These are phyloP conservation scores for Phytophthora agathidicida DNA, from an alignment of 352 stramenopile genomes.

Conservation along the genomic window DNA sequence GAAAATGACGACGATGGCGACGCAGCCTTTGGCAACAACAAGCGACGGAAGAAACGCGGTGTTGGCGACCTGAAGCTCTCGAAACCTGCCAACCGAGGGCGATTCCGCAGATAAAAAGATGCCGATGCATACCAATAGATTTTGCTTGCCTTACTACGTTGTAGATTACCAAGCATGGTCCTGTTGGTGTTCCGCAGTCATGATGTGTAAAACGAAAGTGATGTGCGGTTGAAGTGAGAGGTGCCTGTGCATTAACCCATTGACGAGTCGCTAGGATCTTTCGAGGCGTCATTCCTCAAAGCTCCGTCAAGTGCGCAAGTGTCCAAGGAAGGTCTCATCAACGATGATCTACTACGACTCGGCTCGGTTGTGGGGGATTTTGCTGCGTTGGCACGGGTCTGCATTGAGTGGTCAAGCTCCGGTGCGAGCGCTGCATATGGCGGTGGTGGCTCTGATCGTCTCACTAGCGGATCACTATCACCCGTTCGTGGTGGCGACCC, in stretches of 20 bases:
- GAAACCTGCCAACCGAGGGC: constrained; percentile 48
- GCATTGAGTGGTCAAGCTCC: constrained; percentile 69
- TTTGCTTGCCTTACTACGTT: constrained; percentile 16
- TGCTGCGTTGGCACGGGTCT: constrained; percentile 74
- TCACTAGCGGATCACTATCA: constrained; percentile 52
- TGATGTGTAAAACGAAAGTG: constrained; percentile 1
- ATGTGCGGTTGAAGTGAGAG: neutral
- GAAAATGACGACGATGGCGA: constrained; percentile 28
- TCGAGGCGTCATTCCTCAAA: constrained; percentile 7
- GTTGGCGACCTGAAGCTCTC: constrained; percentile 77
- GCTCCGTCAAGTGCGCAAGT: neutral
- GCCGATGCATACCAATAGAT: constrained; percentile 26
- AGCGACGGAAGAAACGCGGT: constrained; percentile 80
- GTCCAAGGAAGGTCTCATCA: neutral
- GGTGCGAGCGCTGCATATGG: constrained; percentile 66
- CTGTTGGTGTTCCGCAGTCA: neutral
- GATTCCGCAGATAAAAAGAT: constrained; percentile 61
- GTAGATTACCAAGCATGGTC: no score
- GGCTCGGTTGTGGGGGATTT: constrained; percentile 53
- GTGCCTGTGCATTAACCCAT: constrained; percentile 7
- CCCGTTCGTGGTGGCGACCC: constrained; percentile 62
- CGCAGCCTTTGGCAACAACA: constrained; percentile 27
- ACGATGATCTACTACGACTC: constrained; percentile 84
- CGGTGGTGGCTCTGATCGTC: constrained; percentile 55
- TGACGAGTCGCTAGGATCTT: constrained; percentile 5